Evolutionary conservation across 345 rosid species (phyloP).

Genomic region (Eutrema yunnanense): DNA sequence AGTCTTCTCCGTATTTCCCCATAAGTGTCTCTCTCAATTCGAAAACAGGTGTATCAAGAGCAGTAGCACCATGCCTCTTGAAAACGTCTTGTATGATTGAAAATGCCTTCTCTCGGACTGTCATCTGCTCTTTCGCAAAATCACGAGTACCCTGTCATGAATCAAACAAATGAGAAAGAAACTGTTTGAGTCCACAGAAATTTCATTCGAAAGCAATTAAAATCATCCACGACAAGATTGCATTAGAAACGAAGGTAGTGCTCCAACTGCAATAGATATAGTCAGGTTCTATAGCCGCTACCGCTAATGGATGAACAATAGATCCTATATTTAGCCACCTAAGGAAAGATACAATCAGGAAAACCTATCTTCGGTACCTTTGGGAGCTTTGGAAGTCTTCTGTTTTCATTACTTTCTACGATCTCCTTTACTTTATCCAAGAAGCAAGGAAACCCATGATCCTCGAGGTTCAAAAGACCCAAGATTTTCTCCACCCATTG

Average conservation of each 20-base stretch:
- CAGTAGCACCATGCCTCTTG: slow-evolving; percentile 87
- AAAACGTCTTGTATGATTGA: slow-evolving; percentile 67
- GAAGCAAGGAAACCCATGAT: slow-evolving; percentile 30
- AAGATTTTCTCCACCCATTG: background rate
- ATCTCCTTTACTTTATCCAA: slow-evolving; percentile 58
- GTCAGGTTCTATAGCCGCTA: too few species aligned
- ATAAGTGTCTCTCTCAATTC: slow-evolving; percentile 90
- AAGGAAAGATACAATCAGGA: background rate
- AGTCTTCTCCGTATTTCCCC: slow-evolving; percentile 96
- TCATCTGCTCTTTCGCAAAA: slow-evolving; percentile 87
- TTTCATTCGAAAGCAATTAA: too few species aligned
- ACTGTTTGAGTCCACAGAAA: too few species aligned
- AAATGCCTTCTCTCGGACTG: slow-evolving; percentile 71
- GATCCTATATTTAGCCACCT: background rate
- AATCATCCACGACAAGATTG: too few species aligned
- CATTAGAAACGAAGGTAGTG: too few species aligned
- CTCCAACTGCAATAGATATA: too few species aligned
- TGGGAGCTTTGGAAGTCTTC: slow-evolving; percentile 90
- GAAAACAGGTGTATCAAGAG: slow-evolving; percentile 93
- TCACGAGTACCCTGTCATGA: slow-evolving; percentile 76
- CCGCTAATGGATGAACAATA: background rate
- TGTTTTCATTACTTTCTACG: slow-evolving; percentile 82
- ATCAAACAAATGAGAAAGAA: slow-evolving; percentile 11
- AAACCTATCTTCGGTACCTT: slow-evolving; percentile 40
- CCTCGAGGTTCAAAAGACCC: slow-evolving; percentile 40